Evolutionary conservation across 192 early-diverging fungal species (phyloP), one percentile per base, ranked within the genome.

Genomic region (Backusella tuberculispora): DNA sequence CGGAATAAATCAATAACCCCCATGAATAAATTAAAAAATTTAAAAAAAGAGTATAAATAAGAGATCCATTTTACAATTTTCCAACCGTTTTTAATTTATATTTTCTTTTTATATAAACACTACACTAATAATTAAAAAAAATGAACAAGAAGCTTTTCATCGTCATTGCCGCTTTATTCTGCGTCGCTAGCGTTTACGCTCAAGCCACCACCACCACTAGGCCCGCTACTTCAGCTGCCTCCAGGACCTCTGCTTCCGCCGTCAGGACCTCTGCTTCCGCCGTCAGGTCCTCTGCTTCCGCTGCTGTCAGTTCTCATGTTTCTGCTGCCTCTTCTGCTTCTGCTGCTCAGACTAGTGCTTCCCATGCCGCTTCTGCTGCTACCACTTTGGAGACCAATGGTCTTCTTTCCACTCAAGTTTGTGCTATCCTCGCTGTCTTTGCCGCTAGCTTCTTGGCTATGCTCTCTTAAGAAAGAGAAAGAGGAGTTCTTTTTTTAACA

Each of bases 401-500:
- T 6, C 24, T 17, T 26, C 24, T 66, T 6, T 40, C 45, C n/a
- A 19, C 66, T n/a, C 73, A 74, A 66, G 24, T 66, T 47, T 64
- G 63, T 15, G 63, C 64, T 9, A 47, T 74, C 15, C 47, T 44
- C 37, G 64, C 73, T 21, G 46, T 74, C 64, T 74, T 74, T 67
- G 63, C 63, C 50, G 73, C 65, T 66, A 74, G 73, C 37, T 74
- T 74, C 44, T 64, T 64, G 24, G 65, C 65, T 34, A 74, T 74
- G 73, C 73, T 74, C 19, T 64, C 63, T 38, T 74, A 73, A 73
- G 44, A 2, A 2, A 34, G 29, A 34, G 29, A 19, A 4, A 5
- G 6, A 17, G 2, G 21, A n/a, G 1, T 53, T 53, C 21, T 53
- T 53, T n/a, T 50, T 50, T 19, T 17, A 19, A 50, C 48, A 50